Conservation (phyloP, 2,329 filamentous ascomycete genomes). For the Xylaria sp. region DNA sequence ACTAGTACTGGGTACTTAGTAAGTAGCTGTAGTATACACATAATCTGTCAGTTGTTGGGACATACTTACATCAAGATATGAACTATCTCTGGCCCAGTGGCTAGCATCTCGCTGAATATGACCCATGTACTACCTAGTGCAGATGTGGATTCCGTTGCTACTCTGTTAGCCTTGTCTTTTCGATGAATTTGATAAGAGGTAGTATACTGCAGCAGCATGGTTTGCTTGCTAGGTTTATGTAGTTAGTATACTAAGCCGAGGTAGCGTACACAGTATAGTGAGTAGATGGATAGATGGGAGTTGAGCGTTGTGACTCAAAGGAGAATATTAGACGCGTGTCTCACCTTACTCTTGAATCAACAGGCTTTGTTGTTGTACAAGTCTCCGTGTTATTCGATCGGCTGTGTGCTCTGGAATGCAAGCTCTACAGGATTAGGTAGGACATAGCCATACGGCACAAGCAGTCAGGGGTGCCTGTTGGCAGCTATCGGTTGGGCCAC, state of each 20-base stretch:
- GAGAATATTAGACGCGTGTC: slow-evolving; percentile 37
- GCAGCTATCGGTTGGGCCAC: slow-evolving; percentile 44
- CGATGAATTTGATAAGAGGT: slow-evolving; percentile 33
- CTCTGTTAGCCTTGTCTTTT: slow-evolving; percentile 44
- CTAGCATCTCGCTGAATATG: slow-evolving; percentile 41
- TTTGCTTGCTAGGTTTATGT: too few relatives aligned
- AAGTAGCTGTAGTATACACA: slow-evolving; percentile 33
- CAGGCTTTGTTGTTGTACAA: slow-evolving; percentile 32
- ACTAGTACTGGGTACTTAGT: slow-evolving; percentile 18
- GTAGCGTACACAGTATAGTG: neutral
- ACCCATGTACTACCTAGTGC: slow-evolving; percentile 26
- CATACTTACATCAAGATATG: slow-evolving; percentile 30
- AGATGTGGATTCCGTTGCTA: slow-evolving; percentile 45
- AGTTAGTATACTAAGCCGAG: neutral
- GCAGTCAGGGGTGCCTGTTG: slow-evolving; percentile 45
- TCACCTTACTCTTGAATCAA: slow-evolving; percentile 34
- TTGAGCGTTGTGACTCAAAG: slow-evolving; percentile 7
- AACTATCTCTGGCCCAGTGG: slow-evolving; percentile 41
- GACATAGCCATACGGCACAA: slow-evolving; percentile 43
- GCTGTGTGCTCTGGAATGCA: slow-evolving; percentile 40
- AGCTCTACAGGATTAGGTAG: slow-evolving; percentile 33
- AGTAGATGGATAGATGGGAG: neutral
- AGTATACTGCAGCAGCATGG: neutral
- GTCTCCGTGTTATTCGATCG: slow-evolving; percentile 39
- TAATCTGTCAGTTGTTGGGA: slow-evolving; percentile 52